A percentile compares a stretch with the other conserved stretches of the same genome.
phyloP scores from a whole-genome alignment of 2,329 filamentous ascomycete species.

The Aureobasidium sp. region DNA sequence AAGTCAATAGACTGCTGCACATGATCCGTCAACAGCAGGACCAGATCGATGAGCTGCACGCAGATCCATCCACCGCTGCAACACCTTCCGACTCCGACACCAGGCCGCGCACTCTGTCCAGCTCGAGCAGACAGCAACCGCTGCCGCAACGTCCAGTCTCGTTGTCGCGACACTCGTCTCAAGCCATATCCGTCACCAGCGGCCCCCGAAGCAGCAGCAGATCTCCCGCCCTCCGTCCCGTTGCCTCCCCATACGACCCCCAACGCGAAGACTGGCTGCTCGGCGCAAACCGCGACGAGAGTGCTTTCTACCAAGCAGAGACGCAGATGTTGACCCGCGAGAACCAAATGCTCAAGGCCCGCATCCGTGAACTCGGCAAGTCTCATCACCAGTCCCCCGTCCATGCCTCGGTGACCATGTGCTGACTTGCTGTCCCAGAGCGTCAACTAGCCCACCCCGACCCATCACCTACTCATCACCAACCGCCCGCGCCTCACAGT shows the following conservation, averaged over 20 bases:
- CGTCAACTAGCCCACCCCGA: constrained; percentile 1
- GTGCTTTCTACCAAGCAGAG: constrained; percentile 72
- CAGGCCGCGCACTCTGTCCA: constrained; percentile 25
- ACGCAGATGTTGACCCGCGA: constrained; percentile 68
- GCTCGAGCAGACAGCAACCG: constrained; percentile 8
- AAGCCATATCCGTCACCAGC: constrained; percentile 22
- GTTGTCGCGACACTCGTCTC: constrained; percentile 37
- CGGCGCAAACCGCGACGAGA: constrained; percentile 57
- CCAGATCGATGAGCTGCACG: constrained; percentile 54
- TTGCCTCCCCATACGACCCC: constrained; percentile 41
- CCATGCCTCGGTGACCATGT: not conserved
- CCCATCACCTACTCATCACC: not conserved
- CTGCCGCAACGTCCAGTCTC: constrained; percentile 21
- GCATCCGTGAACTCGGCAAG: constrained; percentile 64
- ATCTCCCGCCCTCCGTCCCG: constrained; percentile 44
- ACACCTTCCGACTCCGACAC: not conserved
- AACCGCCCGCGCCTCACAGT: constrained; percentile 5
- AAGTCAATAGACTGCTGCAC: constrained; percentile 67
- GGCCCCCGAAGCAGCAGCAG: constrained; percentile 30
- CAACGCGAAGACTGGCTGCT: constrained; percentile 48
- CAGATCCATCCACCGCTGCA: constrained; percentile 30
- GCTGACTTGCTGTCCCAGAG: not conserved
- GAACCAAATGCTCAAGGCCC: constrained; percentile 72
- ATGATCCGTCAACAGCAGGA: constrained; percentile 71
- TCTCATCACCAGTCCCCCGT: not conserved